Evolutionary conservation across 2,329 filamentous ascomycete genomes (phyloP), one percentile per base, ranked within the genome.

Genomic region (Sphaerulina vaccinii): DNA sequence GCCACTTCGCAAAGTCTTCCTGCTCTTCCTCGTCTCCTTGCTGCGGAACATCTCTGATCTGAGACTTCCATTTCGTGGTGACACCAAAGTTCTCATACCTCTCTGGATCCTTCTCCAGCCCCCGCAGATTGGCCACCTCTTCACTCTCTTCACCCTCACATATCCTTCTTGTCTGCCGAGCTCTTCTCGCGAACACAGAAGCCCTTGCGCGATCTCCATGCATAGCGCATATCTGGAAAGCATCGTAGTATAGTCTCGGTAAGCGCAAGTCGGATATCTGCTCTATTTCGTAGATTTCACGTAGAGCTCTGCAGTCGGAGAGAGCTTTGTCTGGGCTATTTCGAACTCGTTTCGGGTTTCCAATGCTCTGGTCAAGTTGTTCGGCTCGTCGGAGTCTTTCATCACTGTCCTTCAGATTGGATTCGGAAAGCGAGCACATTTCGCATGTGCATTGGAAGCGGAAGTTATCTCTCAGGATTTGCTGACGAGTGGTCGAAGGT

Each of bases 381-480:
- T 62, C 45, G 42, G 61, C 51, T 39, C 57, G 41, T 8, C 29
- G 21, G 3, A 61, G 33, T 2, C 54, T 42, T 1, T 46, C 39
- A 48, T 73, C 70, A 49, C 59, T 72, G 35, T 62, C 51, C 35
- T 63, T 48, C 42, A 65, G 68, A 53, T 70, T 49, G 9, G 64
- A 56, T 35, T 38, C 10, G 8, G 68, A 62, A 33, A 73, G 66
- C 21, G 69, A 68, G 60, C 70, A 74, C 6, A 72, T 60, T 44
- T 59, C 52, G 43, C 70, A 73, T 2, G 50, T 56, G 58, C 70
- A 73, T 10, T 54, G 46, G 52, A 73, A 73, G 7, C 51, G 54
- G 52, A 73, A 72, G 23, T 58, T 52, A 11, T 44, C 32, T 40
- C 59, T 58, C 16, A 63, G 40, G 19, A 49, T 52, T 10, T 35